Base-by-base conservation (phyloP, 2,329 filamentous ascomycete genomes). In the Fusarium pseudograminearum region DNA sequence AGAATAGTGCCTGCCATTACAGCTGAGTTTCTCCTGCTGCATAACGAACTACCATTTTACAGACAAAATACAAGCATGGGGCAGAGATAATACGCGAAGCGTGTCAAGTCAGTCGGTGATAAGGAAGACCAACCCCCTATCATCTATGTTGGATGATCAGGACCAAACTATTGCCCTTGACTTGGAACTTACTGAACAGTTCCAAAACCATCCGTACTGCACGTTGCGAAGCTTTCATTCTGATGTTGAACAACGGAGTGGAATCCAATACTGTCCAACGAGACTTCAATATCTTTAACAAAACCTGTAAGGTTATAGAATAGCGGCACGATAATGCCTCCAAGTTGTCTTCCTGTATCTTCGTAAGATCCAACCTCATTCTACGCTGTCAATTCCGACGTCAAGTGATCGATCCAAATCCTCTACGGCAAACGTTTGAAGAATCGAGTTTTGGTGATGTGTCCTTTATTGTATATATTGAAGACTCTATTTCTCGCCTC, bases 401-500 rank as follows among this genome's bases (percentile, higher is more conserved):
- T 16, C 24, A 31, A 40, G 10, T 28, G 11, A 2, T 12, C 16
- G 12, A 51, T 38, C 12, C 7, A n/a, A 5, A 8, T 9, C 16
- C 7, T 40, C 24, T 40, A 16, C 14, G 24, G n/a, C 12, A 48
- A 33, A 12, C 28, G 28, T 30, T 11, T 12, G 11, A 30, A 10
- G 28, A 30, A 22, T 34, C 24, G n/a, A 28, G 24, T 40, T 28
- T 33, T 50, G 30, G 46, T 24, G 22, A 28, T 14, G 51, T 20
- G 28, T 54, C 42, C 22, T 20, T 40, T 20, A 41, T 34, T 42
- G n/a, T 44, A 53, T 38, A 54, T 50, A 31, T 40, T 57, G 31
- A 57, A 57, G 47, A 24, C 20, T 82, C 81, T 82, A 86, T 79
- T 87, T 87, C 71, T 83, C 82, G 31, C 87, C 84, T 46, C 84